phyloP scores from a whole-genome alignment of 2,329 filamentous ascomycete genomes.

The Chaetomiaceae sp. region DNA sequence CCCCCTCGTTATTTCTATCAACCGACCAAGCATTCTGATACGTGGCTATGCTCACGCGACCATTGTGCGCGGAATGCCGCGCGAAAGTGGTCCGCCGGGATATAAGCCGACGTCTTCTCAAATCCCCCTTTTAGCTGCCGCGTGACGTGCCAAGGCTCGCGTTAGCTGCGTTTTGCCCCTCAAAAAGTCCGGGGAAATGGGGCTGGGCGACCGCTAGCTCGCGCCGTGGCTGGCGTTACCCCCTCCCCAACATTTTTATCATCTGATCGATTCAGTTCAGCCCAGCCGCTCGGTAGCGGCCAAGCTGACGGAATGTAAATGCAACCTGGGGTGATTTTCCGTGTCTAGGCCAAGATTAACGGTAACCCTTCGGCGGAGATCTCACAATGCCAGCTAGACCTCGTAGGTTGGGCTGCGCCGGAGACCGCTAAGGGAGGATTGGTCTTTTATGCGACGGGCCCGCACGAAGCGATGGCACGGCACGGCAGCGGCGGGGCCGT shows the following conservation, averaged over 20 bases:
- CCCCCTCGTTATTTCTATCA: no score
- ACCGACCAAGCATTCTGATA: no score
- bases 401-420: no score
- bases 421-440: no score
- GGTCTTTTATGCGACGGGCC: no score
- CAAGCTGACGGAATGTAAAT: not conserved
- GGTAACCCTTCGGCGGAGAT: no score
- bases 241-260: not conserved
- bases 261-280: slow-evolving; percentile 7
- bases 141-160: slow-evolving; percentile 5
- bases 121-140: not conserved
- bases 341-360: not conserved
- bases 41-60: no score
- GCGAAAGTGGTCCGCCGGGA: not conserved
- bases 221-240: not conserved
- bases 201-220: not conserved
- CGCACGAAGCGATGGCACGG: no score
- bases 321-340: not conserved
- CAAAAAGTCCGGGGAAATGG: slow-evolving; percentile 9
- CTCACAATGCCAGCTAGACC: no score
- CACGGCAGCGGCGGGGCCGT: no score
- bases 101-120: not conserved
- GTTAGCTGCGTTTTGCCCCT: slow-evolving; percentile 10
- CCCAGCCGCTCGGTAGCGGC: not conserved
- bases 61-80: not conserved